phyloP scores from a whole-genome alignment of 805 yeast species.

The Kodamaea sagamina region DNA sequence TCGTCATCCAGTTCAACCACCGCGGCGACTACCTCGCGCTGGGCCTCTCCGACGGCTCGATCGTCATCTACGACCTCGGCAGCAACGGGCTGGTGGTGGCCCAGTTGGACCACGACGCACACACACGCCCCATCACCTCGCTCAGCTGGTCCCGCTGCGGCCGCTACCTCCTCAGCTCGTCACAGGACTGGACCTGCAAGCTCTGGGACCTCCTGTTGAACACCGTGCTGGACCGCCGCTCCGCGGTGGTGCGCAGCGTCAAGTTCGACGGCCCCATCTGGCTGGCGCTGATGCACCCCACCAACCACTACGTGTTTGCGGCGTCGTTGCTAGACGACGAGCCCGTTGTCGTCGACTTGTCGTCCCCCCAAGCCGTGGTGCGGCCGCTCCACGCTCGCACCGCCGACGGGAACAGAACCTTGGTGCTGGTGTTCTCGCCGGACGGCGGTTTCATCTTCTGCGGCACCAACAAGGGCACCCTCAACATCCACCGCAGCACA shows the following conservation, averaged over 20 bases:
- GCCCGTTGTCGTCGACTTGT: conserved; percentile 53
- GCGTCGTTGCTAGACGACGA: conserved; percentile 67
- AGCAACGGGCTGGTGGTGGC: conserved; percentile 59
- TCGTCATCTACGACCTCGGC: conserved; percentile 72
- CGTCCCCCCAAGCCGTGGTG: conserved; percentile 12
- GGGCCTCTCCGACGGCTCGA: conserved; percentile 73
- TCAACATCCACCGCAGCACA: conserved; percentile 50
- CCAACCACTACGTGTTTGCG: conserved; percentile 47
- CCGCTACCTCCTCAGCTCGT: conserved; percentile 63
- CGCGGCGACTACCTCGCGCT: conserved; percentile 86
- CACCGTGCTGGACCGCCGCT: conserved; percentile 19
- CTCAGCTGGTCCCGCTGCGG: conserved; percentile 76
- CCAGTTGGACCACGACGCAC: conserved; percentile 54
- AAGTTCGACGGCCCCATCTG: conserved; percentile 73
- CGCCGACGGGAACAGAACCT: conserved; percentile 32
- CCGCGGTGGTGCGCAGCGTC: conserved; percentile 43
- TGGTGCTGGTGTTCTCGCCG: conserved; percentile 53
- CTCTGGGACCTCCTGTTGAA: conserved; percentile 69
- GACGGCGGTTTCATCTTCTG: conserved; percentile 59
- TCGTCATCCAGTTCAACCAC: conserved; percentile 65
- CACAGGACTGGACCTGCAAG: conserved; percentile 80
- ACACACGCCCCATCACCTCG: conserved; percentile 71
- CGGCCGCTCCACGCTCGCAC: conserved; percentile 17
- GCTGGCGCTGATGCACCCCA: conserved; percentile 62
- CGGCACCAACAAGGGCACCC: conserved; percentile 82